phyloP scores from a whole-genome alignment of 768 basidiomycete genomes.

The Coprinopsis cinerea region DNA sequence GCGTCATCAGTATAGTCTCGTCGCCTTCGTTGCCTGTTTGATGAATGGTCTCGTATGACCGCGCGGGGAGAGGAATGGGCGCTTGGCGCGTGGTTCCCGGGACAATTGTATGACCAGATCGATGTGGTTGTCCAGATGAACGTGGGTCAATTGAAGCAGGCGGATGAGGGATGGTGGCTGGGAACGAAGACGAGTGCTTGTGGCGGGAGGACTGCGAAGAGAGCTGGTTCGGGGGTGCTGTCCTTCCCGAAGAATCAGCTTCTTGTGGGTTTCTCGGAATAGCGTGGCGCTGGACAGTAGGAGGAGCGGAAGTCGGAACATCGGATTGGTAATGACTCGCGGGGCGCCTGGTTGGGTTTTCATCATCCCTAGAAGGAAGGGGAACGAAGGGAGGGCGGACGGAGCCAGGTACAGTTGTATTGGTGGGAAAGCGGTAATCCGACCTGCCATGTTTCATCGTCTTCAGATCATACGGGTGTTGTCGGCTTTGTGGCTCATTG shows the following conservation, averaged over 20 bases:
- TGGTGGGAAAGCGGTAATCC: background rate
- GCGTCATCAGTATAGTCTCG: conserved; percentile 54
- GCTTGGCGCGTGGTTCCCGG: background rate
- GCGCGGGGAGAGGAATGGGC: background rate
- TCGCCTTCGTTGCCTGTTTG: conserved; percentile 15
- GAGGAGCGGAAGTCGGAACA: background rate
- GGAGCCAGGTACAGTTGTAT: background rate
- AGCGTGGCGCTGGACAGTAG: background rate
- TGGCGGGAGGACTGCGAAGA: background rate
- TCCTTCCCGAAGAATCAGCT: too few relatives aligned
- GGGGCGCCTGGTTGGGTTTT: background rate
- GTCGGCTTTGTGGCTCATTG: too few relatives aligned
- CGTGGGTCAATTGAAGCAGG: background rate
- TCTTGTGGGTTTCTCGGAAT: too few relatives aligned
- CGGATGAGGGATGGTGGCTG: background rate
- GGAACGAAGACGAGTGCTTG: conserved; percentile 1
- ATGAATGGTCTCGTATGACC: conserved; percentile 3
- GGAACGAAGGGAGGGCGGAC: background rate
- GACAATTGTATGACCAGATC: background rate
- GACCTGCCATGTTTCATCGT: too few relatives aligned
- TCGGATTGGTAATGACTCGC: background rate
- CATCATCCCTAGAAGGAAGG: background rate
- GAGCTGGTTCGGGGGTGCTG: too few relatives aligned
- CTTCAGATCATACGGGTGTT: too few relatives aligned
- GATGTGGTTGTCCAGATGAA: background rate